A percentile compares a stretch with the other conserved stretches of the same genome.
phyloP scores from a whole-genome alignment of 1,284 basidiomycete genomes.

The Violaceomyces palustris region DNA sequence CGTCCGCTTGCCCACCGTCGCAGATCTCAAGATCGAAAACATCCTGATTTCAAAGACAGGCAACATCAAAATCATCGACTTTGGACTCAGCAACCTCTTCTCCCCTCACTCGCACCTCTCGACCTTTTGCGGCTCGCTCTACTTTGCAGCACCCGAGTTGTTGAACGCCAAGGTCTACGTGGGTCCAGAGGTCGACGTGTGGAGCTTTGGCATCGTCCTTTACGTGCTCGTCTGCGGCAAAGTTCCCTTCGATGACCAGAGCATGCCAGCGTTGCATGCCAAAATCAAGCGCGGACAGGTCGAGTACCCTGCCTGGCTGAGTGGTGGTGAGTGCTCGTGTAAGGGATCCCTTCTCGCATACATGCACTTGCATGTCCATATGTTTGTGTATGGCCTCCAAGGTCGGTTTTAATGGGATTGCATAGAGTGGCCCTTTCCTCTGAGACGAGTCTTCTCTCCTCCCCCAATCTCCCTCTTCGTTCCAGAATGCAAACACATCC shows the following conservation, averaged over 20 bases:
- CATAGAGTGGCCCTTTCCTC: too few relatives aligned
- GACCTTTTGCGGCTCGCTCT: slow-evolving; percentile 94
- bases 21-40: slow-evolving; percentile 99
- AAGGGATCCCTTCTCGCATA: slow-evolving; percentile 2
- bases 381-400: neutral
- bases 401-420: neutral
- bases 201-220: slow-evolving; percentile 96
- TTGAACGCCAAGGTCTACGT: slow-evolving; percentile 94
- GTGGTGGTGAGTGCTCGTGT: too few relatives aligned
- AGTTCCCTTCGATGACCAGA: slow-evolving; percentile 97
- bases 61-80: slow-evolving; percentile 99
- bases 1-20: neutral
- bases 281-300: slow-evolving; percentile 97
- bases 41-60: slow-evolving; percentile 97
- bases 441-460: too few relatives aligned
- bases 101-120: slow-evolving; percentile 76
- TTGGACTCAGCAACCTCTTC: slow-evolving; percentile 95
- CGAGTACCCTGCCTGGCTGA: slow-evolving; percentile 95
- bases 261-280: slow-evolving; percentile 96
- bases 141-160: slow-evolving; percentile 95
- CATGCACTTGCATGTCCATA: slow-evolving; percentile 4
- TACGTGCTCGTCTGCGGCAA: slow-evolving; percentile 97
- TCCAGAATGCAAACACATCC: slow-evolving; percentile 87
- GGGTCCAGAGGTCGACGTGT: slow-evolving; percentile 95
- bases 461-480: too few relatives aligned